Evolutionary conservation across 2,329 filamentous ascomycete genomes (phyloP), one percentile per base, ranked within the genome.

Genomic region (Penicillium corylophilum): DNA sequence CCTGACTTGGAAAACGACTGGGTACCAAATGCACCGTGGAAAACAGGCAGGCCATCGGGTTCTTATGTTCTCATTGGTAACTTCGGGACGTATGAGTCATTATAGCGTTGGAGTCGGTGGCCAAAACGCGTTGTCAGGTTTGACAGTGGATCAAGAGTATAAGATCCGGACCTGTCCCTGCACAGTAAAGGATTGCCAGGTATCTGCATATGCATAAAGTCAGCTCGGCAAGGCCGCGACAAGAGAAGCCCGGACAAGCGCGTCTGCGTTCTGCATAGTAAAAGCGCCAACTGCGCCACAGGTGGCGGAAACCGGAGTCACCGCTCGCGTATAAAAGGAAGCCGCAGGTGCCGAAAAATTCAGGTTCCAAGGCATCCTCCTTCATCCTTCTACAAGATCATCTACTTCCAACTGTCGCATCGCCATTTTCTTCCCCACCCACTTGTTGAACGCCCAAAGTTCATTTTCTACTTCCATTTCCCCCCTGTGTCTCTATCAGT

Each of bases 211-310:
- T n/a, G n/a, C n/a, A n/a, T n/a, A n/a, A n/a, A 10, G 35, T 43
- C 41, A 54, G 40, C 46, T 54, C 31, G 46, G 49, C 45, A 53
- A 46, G 44, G 41, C 56, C 54, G 52, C 24, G 35, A 23, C 33
- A 22, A 52, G 48, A 42, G 31, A 33, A 44, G 22, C 5, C 20
- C 38, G 28, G 43, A 51, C 41, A 48, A 51, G 35, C 46, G 41
- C 40, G 48, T 45, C 23, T 41, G 23, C 13, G 26, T 26, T 26
- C 24, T 26, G 16, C 20, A 40, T 7, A 26, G 23, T 4, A 16
- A 13, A 22, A 39, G 18, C 9, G 20, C 23, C 33, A 13, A 4
- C 51, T 55, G 54, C 56, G 56, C 56, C 56, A 59, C 56, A 33
- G 20, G 56, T 59, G 56, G 56, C 56, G 56, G 50, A 24, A 9